A percentile compares a stretch with the other conserved stretches of the same genome.
Evolutionary conservation across 768 basidiomycete species (phyloP).

Genomic region (Podaxis carcinomalis): DNA sequence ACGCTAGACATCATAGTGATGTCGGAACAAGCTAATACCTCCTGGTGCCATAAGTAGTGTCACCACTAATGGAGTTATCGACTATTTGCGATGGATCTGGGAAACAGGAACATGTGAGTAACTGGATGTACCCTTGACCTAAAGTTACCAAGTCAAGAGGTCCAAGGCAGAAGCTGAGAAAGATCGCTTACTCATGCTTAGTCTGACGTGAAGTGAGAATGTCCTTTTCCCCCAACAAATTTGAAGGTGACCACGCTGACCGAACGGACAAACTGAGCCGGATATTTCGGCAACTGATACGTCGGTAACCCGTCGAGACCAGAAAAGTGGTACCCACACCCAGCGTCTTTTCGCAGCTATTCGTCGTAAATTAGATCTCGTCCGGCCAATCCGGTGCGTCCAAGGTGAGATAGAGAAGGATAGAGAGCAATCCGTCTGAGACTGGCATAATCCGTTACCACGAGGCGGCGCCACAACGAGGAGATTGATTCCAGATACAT

Average conservation of each 20-base stretch:
- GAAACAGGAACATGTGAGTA: slow-evolving; percentile 7
- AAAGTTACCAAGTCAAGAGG: not conserved
- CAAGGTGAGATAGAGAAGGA: not conserved
- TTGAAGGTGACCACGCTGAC: not conserved
- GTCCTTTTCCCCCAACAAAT: not conserved
- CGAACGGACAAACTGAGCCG: not conserved
- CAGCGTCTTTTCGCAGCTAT: not conserved
- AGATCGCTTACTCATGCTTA: slow-evolving; percentile 4
- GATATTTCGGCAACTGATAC: not conserved
- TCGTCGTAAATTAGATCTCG: not conserved
- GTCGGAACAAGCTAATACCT: slow-evolving; percentile 8
- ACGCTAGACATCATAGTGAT: slow-evolving; percentile 14
- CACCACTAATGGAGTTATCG: slow-evolving; percentile 13
- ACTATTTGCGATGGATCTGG: slow-evolving; percentile 11
- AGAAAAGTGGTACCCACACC: not conserved
- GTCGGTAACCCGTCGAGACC: not conserved
- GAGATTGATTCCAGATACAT: not conserved
- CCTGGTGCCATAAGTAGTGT: slow-evolving; percentile 9
- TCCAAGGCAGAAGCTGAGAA: not conserved
- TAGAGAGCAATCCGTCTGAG: not conserved
- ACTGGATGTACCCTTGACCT: not conserved
- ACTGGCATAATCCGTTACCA: not conserved
- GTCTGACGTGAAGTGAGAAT: slow-evolving; percentile 8
- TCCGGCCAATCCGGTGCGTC: not conserved
- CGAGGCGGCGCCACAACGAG: not conserved